Evolutionary conservation across 495 filamentous ascomycete genomes (phyloP).

Genomic region (Sordaria brevicollis): DNA sequence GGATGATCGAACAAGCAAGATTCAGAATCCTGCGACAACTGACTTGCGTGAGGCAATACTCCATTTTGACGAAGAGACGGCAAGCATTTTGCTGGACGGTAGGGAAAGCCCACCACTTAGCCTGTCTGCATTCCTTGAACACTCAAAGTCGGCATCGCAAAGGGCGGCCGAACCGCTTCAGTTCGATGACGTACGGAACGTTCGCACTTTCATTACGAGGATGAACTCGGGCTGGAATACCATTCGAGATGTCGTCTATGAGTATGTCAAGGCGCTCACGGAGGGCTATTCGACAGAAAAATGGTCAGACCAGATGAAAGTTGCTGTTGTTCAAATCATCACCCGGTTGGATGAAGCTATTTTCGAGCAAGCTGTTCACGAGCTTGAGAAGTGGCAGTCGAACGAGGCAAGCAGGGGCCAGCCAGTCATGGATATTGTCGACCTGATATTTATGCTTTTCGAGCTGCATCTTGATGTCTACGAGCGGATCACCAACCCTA

Average conservation of each 20-base stretch:
- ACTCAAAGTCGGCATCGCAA: conserved; percentile 54
- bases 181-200: conserved; percentile 46
- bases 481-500: conserved; percentile 63
- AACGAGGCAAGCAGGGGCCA: conserved; percentile 13
- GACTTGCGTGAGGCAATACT: conserved; percentile 33
- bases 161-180: conserved; percentile 37
- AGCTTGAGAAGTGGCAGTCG: conserved; percentile 24
- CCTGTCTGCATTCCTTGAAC: conserved; percentile 67
- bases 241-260: conserved; percentile 52
- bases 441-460: conserved; percentile 68
- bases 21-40: conserved; percentile 25
- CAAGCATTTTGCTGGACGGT: conserved; percentile 31
- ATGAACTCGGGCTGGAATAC: conserved; percentile 47
- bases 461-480: conserved; percentile 87
- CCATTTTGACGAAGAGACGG: conserved; percentile 32
- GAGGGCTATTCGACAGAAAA: conserved; percentile 51
- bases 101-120: conserved; percentile 31
- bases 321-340: conserved; percentile 56
- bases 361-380: conserved; percentile 40
- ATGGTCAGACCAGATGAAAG: conserved; percentile 69
- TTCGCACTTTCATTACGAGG: conserved; percentile 44
- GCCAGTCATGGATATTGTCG: conserved; percentile 22
- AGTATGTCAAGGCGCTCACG: conserved; percentile 52
- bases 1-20: conserved; percentile 32
- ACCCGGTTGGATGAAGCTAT: conserved; percentile 59